Evolutionary conservation across 208 protist species (phyloP), one percentile per base, ranked within the genome.

Genomic region (Leishmania amazonensis): DNA sequence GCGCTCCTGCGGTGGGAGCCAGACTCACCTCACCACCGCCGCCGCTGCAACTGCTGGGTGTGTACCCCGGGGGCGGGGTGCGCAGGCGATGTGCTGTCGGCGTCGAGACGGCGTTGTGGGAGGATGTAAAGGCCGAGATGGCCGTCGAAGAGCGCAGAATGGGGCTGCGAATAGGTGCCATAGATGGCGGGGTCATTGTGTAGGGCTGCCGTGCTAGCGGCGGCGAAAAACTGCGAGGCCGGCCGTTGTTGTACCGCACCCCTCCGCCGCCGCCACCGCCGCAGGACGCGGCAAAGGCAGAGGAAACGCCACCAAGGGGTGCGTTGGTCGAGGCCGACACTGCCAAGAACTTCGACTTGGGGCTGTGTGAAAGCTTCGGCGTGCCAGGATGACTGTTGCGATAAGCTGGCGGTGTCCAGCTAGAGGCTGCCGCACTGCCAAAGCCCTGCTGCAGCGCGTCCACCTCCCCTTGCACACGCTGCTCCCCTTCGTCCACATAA

Each of bases 381-480:
- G 81, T 85, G 47, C 76, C 77, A 40, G 76, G 71, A 11, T 70
- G 81, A 17, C 77, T 85, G 62, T 85, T 85, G 73, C 81, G 81
- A 71, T 85, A 85, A 38, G 13, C 58, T 47, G 83, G 78, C 45
- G 83, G 83, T 13, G 78, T 80, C 77, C 78, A 83, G 28, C 83
- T 78, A 4, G 49, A 31, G 28, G 58, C 83, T 6, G 35, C 62
- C 6, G 8, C 76, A 42, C 24, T 47, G 64, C 67, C 78, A 7
- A n/a, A 38, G 13, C 64, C 42, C 3, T 75, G 58, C 21, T 45
- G 24, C 53, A 62, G 28, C n/a, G 67, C 2, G 13, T n/a, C 31
- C 3, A 38, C 75, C n/a, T 60, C 68, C 57, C 13, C 57, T 11
- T 65, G 80, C 3, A 67, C 35, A 15, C 77, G 74, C 24, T 81